phyloP scores from a whole-genome alignment of 768 basidiomycete genomes.

The Suillus alpinus region DNA sequence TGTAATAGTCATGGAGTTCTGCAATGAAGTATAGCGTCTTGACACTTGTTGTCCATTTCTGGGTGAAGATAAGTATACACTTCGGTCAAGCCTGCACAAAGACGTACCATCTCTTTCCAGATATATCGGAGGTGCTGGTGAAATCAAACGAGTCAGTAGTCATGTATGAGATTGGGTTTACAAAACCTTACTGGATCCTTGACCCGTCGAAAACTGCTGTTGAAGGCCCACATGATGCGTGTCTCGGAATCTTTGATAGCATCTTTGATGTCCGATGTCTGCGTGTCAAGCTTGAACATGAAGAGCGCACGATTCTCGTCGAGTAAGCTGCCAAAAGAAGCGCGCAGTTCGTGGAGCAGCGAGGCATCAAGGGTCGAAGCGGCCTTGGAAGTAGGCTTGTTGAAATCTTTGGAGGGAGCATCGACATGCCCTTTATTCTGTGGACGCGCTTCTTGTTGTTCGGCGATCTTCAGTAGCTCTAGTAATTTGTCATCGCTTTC shows the following conservation, averaged over 20 bases:
- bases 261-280: neutral
- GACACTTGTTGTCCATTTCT: slow-evolving; percentile 51
- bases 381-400: neutral
- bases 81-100: neutral
- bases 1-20: slow-evolving; percentile 36
- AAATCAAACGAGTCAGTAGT: neutral
- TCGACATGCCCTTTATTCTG: neutral
- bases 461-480: neutral
- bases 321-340: neutral
- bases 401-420: neutral
- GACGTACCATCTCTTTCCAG: slow-evolving; percentile 53
- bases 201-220: neutral
- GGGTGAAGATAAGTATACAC: slow-evolving; percentile 13
- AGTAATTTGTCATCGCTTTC: neutral
- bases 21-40: slow-evolving; percentile 51
- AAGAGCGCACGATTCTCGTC: neutral
- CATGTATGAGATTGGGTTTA: too few species aligned
- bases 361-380: neutral
- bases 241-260: neutral
- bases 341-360: neutral
- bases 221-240: neutral
- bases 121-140: slow-evolving; percentile 46
- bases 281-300: neutral
- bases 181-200: neutral
- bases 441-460: neutral